Base-by-base conservation (phyloP, 495 filamentous ascomycete species). In the Oidiodendron maius region DNA sequence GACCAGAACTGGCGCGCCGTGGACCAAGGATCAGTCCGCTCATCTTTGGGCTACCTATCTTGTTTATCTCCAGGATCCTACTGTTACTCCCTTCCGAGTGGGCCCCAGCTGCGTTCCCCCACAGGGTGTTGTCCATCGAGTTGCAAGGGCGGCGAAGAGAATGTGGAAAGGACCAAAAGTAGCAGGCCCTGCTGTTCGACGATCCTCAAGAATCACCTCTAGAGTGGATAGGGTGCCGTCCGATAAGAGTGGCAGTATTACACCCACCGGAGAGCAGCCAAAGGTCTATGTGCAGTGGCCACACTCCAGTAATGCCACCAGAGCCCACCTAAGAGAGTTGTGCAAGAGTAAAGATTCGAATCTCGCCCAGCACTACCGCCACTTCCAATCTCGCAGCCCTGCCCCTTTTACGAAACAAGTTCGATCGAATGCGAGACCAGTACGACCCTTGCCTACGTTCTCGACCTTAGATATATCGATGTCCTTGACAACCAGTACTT, bases 41-140 rank as follows among this genome's bases (percentile, higher is more conserved):
- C 93, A 98, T 61, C 66, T 98, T 23, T 97, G 94, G 94, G 81
- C 86, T 26, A 90, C 86, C 2, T 97, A 95, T 60, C 70, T 87
- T 54, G 63, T 86, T 9, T 98, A 96, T 60, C 70, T 96, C 10
- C 84, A 90, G 54, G 89, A 97, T 62, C 91, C 93, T 25, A 89
- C 84, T 9, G 85, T 95, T 22, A 98, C 93, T 1, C 93, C 93
- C 0, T 91, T 97, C 68, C 90, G 91, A 57, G 84, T 88, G 69
- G 79, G 90, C 13, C 89, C 91, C 17, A 91, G 88, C 44, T 78
- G 79, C 46, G 80, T 91, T 30, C 93, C 93, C 18, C 93, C 93
- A 11, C 73, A 93, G 30, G 94, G 93, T 6, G 87, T 97, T 25
- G 91, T 89, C 57, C 76, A 84, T 57, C 87, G 89, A 50, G 90